Evolutionary conservation across 805 yeast species (phyloP), one percentile per base, ranked within the genome.

Genomic region (Starmerella vaccinii): DNA sequence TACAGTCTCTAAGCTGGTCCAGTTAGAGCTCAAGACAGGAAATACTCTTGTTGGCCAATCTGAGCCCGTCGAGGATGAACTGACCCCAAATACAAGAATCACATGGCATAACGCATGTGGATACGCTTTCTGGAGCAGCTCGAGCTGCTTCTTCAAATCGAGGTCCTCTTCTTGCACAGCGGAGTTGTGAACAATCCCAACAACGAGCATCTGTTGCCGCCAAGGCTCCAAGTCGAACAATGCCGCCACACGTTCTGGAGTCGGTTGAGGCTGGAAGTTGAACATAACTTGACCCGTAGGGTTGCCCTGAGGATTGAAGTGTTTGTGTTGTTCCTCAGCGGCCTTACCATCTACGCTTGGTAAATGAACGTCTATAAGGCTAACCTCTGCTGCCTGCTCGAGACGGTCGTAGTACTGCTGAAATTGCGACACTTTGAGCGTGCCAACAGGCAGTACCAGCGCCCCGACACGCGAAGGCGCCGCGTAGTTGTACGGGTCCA

Each of bases 201-300:
- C 63, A 1, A 65, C 68, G 42, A 62, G 57, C 58, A 86, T 77
- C 0, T 84, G 78, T 61, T 87, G 86, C 47, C 97, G 68, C 65
- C 76, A 87, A 1, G 96, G 95, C 66, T 92, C 97, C 56, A 90
- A 79, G 65, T 90, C 97, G 58, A 83, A 85, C 38, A 90, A 69
- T 48, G 83, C 81, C 6, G 80, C 66, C 24, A 82, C 73, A 37
- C 77, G 80, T n/a, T 71, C 72, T 49, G 77, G 81, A 1, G 75
- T 69, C 6, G 68, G 61, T 0, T 75, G 59, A 1, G 74, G 65
- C 12, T 67, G 65, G 56, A 78, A 78, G 50, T 80, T 80, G 60
- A 76, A 84, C 13, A 80, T 64, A 1, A 90, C 65, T 46, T 82
- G 68, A 0, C 97, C 97, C 46, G 75, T 74, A 0, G 97, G 95